These are phyloP conservation scores for Candida morakotiae DNA, from an alignment of 805 yeast species.

Conservation along the genomic window DNA sequence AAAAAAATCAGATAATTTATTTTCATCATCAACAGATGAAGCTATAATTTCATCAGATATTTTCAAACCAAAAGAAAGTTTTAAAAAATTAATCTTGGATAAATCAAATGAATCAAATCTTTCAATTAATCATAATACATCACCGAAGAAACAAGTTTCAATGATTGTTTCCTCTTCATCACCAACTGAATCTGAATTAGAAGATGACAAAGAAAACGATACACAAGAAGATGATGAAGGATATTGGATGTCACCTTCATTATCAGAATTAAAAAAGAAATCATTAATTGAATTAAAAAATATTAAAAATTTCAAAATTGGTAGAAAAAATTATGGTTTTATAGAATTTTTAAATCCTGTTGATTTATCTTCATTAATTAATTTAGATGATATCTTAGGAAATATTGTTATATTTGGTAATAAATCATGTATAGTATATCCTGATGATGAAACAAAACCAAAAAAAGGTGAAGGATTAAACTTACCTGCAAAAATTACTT, in stretches of 20 bases:
- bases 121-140: neutral
- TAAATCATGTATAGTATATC: constrained; percentile 66
- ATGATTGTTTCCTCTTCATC: constrained; percentile 15
- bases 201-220: neutral
- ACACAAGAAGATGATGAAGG: constrained; percentile 53
- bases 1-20: constrained; percentile 14
- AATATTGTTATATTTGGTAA: constrained; percentile 57
- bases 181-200: neutral
- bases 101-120: constrained; percentile 22
- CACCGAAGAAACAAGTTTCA: constrained; percentile 15
- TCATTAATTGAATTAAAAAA: constrained; percentile 60
- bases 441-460: constrained; percentile 62
- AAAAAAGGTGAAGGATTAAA: constrained; percentile 78
- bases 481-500: constrained; percentile 64
- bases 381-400: constrained; percentile 61
- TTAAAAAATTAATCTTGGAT: constrained; percentile 53
- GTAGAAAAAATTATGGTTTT: constrained; percentile 73
- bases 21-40: constrained; percentile 52
- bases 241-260: constrained; percentile 83
- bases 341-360: constrained; percentile 78
- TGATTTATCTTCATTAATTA: constrained; percentile 67
- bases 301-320: constrained; percentile 66
- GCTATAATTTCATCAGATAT: constrained; percentile 70
- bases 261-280: constrained; percentile 56
- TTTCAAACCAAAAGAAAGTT: constrained; percentile 58